Base-by-base conservation (phyloP, 2,329 filamentous ascomycete genomes). In the Fusarium fujikuroi region DNA sequence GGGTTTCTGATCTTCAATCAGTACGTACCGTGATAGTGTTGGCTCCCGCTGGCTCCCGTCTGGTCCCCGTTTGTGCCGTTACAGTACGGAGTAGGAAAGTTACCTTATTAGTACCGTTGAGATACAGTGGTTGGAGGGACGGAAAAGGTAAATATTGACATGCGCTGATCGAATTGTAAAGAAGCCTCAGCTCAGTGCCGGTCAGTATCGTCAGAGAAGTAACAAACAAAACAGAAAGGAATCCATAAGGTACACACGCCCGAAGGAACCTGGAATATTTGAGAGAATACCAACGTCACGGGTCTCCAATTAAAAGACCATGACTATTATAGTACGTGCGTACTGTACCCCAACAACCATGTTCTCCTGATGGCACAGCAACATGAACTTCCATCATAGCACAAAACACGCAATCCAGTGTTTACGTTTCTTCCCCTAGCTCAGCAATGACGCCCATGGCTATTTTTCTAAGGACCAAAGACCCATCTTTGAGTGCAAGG, bases 11-110 rank as follows among this genome's bases (percentile, higher is more conserved):
- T 71, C 60, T 40, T 30, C 62, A 60, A 60, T 30, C 50, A 50
- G 43, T 63, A 60, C 37, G 53, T 71, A 39, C 50, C 47, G 32
- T 50, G 56, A 23, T 47, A 49, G 60, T 60, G 63, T 63, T 70
- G 66, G 56, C 53, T 66, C 66, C 66, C 63, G 46, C 62, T 72
- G 62, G 54, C n/a, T 72, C 68, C 71, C 71, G 70, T 54, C 28
- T 53, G 46, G 54, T 39, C 56, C 57, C 70, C 60, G 49, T 73
- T 68, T 58, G 36, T 32, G 39, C 67, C 57, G 71, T 74, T 64
- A 49, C 66, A 64, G 34, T 47, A 44, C 42, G 42, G 23, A 44
- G 23, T 23, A 28, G 10, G 12, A 25, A 49, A 32, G 21, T 34
- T 52, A 39, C 68, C 46, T 52, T 32, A 14, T 10, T 30, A 30